These are phyloP conservation scores for Penicillium dipodomyicola DNA, from an alignment of 495 filamentous ascomycete species.

Conservation along the genomic window DNA sequence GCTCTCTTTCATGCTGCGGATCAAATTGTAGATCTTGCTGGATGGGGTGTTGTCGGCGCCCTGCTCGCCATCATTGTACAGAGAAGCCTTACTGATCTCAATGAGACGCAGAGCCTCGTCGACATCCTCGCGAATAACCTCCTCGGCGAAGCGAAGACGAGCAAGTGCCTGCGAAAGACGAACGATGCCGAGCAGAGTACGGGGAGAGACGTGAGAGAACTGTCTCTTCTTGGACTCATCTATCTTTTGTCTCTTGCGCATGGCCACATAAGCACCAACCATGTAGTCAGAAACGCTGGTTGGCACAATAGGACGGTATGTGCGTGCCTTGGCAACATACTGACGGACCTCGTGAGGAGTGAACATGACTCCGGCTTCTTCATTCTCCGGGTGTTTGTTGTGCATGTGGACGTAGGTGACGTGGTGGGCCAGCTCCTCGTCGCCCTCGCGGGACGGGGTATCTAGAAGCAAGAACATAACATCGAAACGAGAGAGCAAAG, in stretches of 20 bases:
- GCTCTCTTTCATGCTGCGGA: constrained; percentile 77
- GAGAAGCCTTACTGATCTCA: constrained; percentile 84
- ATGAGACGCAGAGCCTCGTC: constrained; percentile 90
- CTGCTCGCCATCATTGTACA: constrained; percentile 63
- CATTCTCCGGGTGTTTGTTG: constrained; percentile 82
- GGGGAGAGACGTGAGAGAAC: constrained; percentile 88
- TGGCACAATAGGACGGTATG: constrained; percentile 80
- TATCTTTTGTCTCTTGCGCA: constrained; percentile 82
- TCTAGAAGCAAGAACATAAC: constrained; percentile 95
- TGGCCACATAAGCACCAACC: constrained; percentile 89
- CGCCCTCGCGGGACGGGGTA: constrained; percentile 79
- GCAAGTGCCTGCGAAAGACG: constrained; percentile 96
- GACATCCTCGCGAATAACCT: constrained; percentile 86
- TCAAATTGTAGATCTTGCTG: constrained; percentile 90
- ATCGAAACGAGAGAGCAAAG: constrained; percentile 94
- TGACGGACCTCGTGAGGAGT: constrained; percentile 88
- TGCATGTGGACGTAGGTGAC: constrained; percentile 98
- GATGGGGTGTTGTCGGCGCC: constrained; percentile 72
- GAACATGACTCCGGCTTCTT: constrained; percentile 68
- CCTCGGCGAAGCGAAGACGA: constrained; percentile 78
- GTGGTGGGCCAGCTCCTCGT: constrained; percentile 92
- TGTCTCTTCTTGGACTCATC: constrained; percentile 85
- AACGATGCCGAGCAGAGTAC: constrained; percentile 87
- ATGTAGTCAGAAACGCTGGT: constrained; percentile 88
- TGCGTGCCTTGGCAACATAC: constrained; percentile 89